Evolutionary conservation across 345 rosid genomes (phyloP), one percentile per base, ranked within the genome.

Genomic region (Ailanthus altissimus): DNA sequence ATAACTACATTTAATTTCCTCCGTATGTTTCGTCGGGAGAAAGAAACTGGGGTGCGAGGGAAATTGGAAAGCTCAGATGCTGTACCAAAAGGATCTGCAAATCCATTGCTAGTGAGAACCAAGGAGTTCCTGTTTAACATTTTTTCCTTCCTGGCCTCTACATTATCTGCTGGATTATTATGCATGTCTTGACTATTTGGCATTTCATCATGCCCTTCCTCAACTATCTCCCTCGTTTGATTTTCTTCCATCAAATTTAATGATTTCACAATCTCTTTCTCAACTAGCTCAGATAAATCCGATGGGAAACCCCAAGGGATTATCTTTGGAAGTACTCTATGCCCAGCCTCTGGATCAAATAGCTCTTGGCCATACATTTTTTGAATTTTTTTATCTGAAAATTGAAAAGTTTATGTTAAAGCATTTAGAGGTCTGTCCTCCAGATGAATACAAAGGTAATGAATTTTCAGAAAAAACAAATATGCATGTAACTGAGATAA

Each of bases 221-320:
- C 81, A 56, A 70, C 75, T 66, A 79, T 78, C 67, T 86, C 87
- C 77, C 71, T 51, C 50, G 69, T 67, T 40, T 53, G 56, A 74
- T 71, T 80, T 82, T 90, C 90, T 81, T 87, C 90, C 82, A 81
- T 86, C 82, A 45, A 67, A 36, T 72, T 76, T 68, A 91, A 70
- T 61, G 94, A 77, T 67, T 75, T 79, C 36, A 83, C 54, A 68
- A 88, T 88, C 86, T 94, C 95, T 83, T 86, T 89, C 88, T 87
- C 95, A 67, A 92, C 84, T 65, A 89, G 82, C 85, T 87, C 94
- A 73, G 97, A 89, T 78, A 96, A 78, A 51, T 81, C 87, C 72
- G 95, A 96, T 70, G 94, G 97, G 73, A 90, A 89, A 73, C 57
- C 85, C 90, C 91, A 92, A 23, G 93, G 85, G 53, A 92, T 84